Conservation (phyloP, 352 stramenopile species). For the Ophiocytium majus region DNA sequence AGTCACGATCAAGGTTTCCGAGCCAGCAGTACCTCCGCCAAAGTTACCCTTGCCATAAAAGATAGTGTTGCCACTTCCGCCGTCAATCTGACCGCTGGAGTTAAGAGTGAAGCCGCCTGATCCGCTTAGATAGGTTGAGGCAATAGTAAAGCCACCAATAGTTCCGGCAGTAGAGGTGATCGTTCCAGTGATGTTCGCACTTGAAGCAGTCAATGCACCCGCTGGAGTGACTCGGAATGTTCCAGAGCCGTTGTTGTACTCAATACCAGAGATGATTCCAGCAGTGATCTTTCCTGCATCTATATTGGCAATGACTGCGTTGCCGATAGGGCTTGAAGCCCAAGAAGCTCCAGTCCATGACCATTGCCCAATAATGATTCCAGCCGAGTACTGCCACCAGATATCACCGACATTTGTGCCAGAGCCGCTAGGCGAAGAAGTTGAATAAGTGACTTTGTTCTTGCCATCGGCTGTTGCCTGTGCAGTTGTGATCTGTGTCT, state of each 20-base stretch:
- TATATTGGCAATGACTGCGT: conserved; percentile 20
- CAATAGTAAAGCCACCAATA: conserved; percentile 21
- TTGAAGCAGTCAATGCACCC: conserved; percentile 19
- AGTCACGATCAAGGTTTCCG: conserved; percentile 19
- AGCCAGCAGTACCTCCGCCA: conserved; percentile 16
- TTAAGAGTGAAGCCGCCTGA: conserved; percentile 19
- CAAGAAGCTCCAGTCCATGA: conserved; percentile 19
- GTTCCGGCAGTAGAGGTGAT: conserved; percentile 18
- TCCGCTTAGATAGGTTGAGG: conserved; percentile 19
- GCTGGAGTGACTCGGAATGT: conserved; percentile 18
- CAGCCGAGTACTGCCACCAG: conserved; percentile 16
- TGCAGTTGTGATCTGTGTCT: conserved; percentile 19
- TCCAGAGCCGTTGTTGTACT: conserved; percentile 19
- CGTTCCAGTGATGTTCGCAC: conserved; percentile 18
- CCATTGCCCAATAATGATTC: conserved; percentile 20
- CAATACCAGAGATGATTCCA: conserved; percentile 20
- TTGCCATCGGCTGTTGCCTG: conserved; percentile 17
- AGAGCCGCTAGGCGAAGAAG: conserved; percentile 17
- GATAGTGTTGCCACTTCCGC: conserved; percentile 18
- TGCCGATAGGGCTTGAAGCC: conserved; percentile 17
- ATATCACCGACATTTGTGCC: conserved; percentile 19
- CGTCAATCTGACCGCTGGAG: conserved; percentile 17
- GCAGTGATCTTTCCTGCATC: conserved; percentile 19
- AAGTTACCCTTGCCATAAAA: conserved; percentile 21
- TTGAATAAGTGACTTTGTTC: conserved; percentile 22